Percentiles rank a stretch among this genome's conserved stretches.
phyloP scores from a whole-genome alignment of 306 rosid species.

The Prunus mongolica region DNA sequence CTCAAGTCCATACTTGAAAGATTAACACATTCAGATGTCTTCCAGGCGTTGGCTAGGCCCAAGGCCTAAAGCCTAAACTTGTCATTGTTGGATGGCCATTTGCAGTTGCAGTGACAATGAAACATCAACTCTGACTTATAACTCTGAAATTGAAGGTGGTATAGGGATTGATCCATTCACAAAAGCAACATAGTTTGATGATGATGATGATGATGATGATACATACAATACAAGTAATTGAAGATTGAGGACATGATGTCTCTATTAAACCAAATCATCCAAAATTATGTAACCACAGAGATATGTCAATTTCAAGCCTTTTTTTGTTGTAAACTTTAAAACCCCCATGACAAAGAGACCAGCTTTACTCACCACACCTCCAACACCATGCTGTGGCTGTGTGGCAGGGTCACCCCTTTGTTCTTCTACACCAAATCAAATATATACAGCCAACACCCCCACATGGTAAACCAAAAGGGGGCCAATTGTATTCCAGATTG shows the following conservation, averaged over 20 bases:
- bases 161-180: background rate
- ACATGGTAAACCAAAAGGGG: slow-evolving; percentile 28
- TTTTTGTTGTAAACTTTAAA: slow-evolving; percentile 11
- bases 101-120: background rate
- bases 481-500: slow-evolving; percentile 32
- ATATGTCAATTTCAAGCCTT: slow-evolving; percentile 28
- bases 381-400: slow-evolving; percentile 9
- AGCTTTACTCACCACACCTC: slow-evolving; percentile 33
- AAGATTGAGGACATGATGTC: slow-evolving; percentile 30
- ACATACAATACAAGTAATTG: slow-evolving; percentile 10
- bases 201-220: background rate
- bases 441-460: slow-evolving; percentile 50
- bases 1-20: background rate
- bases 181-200: slow-evolving; percentile 2
- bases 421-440: slow-evolving; percentile 45
- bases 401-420: slow-evolving; percentile 30
- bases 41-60: no score
- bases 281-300: slow-evolving; percentile 21
- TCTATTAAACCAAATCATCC: slow-evolving; percentile 41
- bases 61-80: no score
- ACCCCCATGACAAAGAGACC: slow-evolving; percentile 32
- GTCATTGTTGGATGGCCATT: background rate
- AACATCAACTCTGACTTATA: background rate
- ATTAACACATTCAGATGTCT: no score
- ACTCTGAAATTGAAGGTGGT: background rate